phyloP scores from a whole-genome alignment of 768 basidiomycete genomes.

The Russula dissimulans region DNA sequence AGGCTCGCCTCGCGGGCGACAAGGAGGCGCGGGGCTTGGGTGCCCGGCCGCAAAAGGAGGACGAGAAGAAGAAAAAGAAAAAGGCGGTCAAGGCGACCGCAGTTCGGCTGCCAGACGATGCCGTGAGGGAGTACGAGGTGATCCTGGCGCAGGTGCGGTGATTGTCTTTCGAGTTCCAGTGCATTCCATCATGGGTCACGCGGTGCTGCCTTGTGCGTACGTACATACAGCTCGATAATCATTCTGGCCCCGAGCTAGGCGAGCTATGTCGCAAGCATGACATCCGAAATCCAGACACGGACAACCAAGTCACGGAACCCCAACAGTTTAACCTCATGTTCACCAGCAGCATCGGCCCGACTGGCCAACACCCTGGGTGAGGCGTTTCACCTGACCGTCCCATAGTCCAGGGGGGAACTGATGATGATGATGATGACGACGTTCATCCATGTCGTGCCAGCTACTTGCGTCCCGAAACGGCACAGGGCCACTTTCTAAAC shows the following conservation, averaged over 20 bases:
- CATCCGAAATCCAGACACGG: conserved; percentile 85
- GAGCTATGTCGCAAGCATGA: conserved; percentile 72
- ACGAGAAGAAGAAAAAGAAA: conserved; percentile 64
- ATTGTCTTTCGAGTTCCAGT: not conserved
- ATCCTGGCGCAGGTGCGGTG: conserved; percentile 77
- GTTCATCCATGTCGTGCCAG: conserved; percentile 30
- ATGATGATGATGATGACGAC: not conserved
- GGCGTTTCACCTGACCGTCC: conserved; percentile 20
- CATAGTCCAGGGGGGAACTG: not conserved
- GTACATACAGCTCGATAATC: conserved; percentile 75
- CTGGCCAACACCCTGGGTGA: conserved; percentile 92
- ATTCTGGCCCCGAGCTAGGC: conserved; percentile 80
- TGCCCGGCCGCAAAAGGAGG: conserved; percentile 45
- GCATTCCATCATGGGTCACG: conserved; percentile 10
- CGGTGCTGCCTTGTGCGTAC: not conserved
- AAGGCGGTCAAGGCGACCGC: conserved; percentile 66
- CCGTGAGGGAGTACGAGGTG: conserved; percentile 67
- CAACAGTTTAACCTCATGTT: conserved; percentile 99
- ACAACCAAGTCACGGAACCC: conserved; percentile 87
- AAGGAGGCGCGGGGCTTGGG: conserved; percentile 74
- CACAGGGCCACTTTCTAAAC: conserved; percentile 98
- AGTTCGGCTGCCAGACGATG: conserved; percentile 64
- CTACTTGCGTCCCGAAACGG: conserved; percentile 94
- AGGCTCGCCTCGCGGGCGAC: conserved; percentile 84
- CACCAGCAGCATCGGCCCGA: conserved; percentile 92